Evolutionary conservation across 1,284 basidiomycete species (phyloP), one percentile per base, ranked within the genome.

Genomic region (Cutaneotrichosporon sp.): DNA sequence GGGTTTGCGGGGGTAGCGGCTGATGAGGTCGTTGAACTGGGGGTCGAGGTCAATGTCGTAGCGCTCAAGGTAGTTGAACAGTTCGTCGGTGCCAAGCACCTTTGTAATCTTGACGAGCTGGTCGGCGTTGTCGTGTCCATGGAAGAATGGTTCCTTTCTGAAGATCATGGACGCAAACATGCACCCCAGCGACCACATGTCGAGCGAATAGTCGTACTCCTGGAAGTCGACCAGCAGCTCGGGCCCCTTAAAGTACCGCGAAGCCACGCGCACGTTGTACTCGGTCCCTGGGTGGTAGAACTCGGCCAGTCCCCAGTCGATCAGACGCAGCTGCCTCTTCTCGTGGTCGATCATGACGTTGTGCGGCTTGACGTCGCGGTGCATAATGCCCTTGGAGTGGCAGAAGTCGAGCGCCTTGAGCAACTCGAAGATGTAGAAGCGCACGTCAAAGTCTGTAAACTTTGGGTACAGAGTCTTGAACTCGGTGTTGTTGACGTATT

Each of bases 121-220:
- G 76, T 98, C 96, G 70, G 94, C 96, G 75, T 98, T 98, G 76
- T 97, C 93, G 72, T 97, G 93, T 12, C 94, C 94, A 70, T 98
- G 94, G 83, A 98, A 98, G 79, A 98, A 96, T n/a, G 94, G 94
- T 71, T 98, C 94, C 76, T 97, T 97, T 63, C 94, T 84, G 83
- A 98, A 97, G 70, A 98, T 98, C 91, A 97, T 96, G n/a, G 88
- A 90, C 12, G 91, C 91, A 74, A 97, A 97, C 90, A 97, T 97
- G 75, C 94, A 97, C 6, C 94, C 94, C 66, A 90, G 84, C 76
- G 89, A 92, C 94, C 94, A 97, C 89, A 98, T 91, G 74, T 98
- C 94, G 61, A 93, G 75, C 72, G 87, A 89, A 71, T 96, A 94
- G 74, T 96, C 93, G 67, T 96, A 97, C 75, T 96, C 91, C 73